These are phyloP conservation scores for Wickerhamomyces queroliae DNA, from an alignment of 805 yeast genomes.

Conservation along the genomic window DNA sequence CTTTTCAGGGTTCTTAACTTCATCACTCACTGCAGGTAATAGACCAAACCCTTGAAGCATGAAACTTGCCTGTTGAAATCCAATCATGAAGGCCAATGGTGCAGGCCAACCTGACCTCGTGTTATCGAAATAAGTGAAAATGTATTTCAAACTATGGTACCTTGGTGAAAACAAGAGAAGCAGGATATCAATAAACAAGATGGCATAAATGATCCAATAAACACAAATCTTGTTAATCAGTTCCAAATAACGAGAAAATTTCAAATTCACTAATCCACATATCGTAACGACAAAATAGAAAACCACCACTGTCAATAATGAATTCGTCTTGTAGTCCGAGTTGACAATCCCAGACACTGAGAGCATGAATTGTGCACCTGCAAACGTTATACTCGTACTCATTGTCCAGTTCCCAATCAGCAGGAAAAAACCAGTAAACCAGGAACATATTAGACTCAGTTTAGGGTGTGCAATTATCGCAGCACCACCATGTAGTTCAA, in stretches of 20 bases:
- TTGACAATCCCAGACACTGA: slow-evolving; percentile 61
- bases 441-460: slow-evolving; percentile 53
- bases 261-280: slow-evolving; percentile 59
- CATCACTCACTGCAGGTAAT: slow-evolving; percentile 78
- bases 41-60: slow-evolving; percentile 81
- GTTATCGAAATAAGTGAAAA: slow-evolving; percentile 64
- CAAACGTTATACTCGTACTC: slow-evolving; percentile 66
- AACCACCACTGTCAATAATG: slow-evolving; percentile 47
- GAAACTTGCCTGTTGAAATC: slow-evolving; percentile 73
- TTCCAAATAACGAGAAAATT: slow-evolving; percentile 55
- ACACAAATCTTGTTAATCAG: slow-evolving; percentile 61
- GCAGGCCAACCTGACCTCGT: slow-evolving; percentile 73
- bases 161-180: slow-evolving; percentile 49
- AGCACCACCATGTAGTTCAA: slow-evolving; percentile 73
- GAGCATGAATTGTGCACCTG: slow-evolving; percentile 69
- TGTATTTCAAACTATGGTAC: slow-evolving; percentile 53
- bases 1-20: slow-evolving; percentile 68
- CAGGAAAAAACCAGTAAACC: slow-evolving; percentile 78
- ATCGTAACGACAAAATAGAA: slow-evolving; percentile 50
- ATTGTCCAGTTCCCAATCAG: slow-evolving; percentile 75
- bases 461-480: slow-evolving; percentile 59
- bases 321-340: slow-evolving; percentile 51
- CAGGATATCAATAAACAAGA: slow-evolving; percentile 58
- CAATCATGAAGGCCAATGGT: slow-evolving; percentile 66
- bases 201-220: slow-evolving; percentile 71